Evolutionary conservation across 208 protist species (phyloP), one percentile per base, ranked within the genome.

Genomic region (Leishmania tropica): DNA sequence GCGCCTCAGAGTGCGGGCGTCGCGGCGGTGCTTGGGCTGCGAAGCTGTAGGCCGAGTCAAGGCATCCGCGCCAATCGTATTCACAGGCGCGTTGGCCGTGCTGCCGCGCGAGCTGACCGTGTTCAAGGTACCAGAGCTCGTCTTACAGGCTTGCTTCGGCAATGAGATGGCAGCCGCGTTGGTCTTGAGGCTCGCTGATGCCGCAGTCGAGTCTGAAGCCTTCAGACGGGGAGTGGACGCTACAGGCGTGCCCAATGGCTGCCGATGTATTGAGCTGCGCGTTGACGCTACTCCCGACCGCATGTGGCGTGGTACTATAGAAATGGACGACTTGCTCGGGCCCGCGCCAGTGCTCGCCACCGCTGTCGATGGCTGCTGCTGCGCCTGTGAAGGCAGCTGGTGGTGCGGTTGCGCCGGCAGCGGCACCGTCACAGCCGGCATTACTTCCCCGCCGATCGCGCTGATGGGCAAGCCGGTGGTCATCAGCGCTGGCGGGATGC

Each of bases 1-100:
- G 40, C 82, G 82, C 64, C 75, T 74, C 54, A 82, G 74, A 60
- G 82, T 85, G 19, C 74, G 77, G n/a, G 82, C 19, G 40, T 85
- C 31, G 37, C 78, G 82, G 11, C 78, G 82, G 64, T 85, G 78
- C 76, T 79, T 85, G 31, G n/a, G 40, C 42, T 65, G 37, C 28
- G 58, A 40, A 35, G 2, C 24, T 31, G 48, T 17, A 28, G 28
- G 17, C 47, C 6, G 31, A 37, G n/a, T 31, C 19, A 10, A 13
- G 65, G 54, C 40, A 37, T 5, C 45, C 72, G 28, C 24, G 68
- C n/a, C 56, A 53, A 37, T 67, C 3, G 60, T 37, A 67, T 67
- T 37, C 11, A 67, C 31, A 24, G 60, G 13, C 24, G 37, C 24
- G 56, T 40, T 58, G 51, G 1, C 54, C 24, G 73, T 8, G 51